These are phyloP conservation scores for Fraxinus greggii DNA, from an alignment of 305 asterid genomes.

Conservation along the genomic window DNA sequence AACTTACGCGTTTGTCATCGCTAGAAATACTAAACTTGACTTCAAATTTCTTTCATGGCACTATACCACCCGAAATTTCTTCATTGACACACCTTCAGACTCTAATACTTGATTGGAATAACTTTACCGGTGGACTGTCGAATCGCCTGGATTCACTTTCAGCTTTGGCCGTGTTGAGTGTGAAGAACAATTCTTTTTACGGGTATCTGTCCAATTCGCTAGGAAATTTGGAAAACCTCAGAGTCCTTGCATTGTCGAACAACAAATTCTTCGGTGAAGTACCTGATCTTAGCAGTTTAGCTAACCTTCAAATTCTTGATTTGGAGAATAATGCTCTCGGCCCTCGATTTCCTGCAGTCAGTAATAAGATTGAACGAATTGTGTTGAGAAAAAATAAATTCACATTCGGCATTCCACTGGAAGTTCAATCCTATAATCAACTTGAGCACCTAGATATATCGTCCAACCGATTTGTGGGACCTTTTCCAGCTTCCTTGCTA, in stretches of 20 bases:
- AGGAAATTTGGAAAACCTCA: conserved; percentile 48
- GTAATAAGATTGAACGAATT: conserved; percentile 47
- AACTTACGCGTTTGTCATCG: conserved; percentile 50
- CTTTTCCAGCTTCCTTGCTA: conserved; percentile 62
- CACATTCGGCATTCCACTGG: conserved; percentile 57
- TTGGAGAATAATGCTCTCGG: conserved; percentile 64
- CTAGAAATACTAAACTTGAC: conserved; percentile 78
- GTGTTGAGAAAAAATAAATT: conserved; percentile 63
- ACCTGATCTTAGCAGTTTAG: conserved; percentile 67
- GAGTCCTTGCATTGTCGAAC: conserved; percentile 60
- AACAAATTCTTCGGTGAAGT: conserved; percentile 72
- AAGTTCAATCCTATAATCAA: conserved; percentile 55
- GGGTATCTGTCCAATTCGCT: conserved; percentile 64
- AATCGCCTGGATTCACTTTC: conserved; percentile 52
- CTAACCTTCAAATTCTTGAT: conserved; percentile 69
- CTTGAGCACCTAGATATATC: conserved; percentile 64
- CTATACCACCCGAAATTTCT: conserved; percentile 44
- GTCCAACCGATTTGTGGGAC: conserved; percentile 74
- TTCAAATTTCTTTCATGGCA: conserved; percentile 65
- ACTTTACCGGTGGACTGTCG: conserved; percentile 60
- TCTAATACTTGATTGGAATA: conserved; percentile 63
- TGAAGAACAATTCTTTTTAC: conserved; percentile 53
- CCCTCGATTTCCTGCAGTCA: conserved; percentile 61
- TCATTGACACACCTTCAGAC: conserved; percentile 58
- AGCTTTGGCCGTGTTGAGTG: conserved; percentile 60